Evolutionary conservation across 306 rosid species (phyloP), one percentile per base, ranked within the genome.

Genomic region (Hippophae tibetana): DNA sequence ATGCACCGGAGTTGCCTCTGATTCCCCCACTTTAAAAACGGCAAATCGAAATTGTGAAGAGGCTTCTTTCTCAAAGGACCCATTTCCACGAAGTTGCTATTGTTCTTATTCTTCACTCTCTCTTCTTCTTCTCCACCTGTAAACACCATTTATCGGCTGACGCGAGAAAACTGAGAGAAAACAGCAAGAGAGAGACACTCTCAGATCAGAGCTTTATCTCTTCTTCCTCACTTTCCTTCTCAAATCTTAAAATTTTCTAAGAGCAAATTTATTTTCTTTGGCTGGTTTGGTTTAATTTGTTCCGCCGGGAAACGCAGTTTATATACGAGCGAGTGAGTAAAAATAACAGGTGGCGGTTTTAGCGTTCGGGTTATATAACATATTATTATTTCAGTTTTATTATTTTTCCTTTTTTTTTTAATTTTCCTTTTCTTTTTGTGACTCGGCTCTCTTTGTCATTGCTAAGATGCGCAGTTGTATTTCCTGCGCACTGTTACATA

Each of bases 21-120:
- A 72, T n/a, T 84, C 73, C 95, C 97, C 97, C 97, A 90, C 80
- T 79, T 83, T 76, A 84, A 67, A 58, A 74, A 82, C 10, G 97
- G 87, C 65, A 87, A 58, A 67, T 70, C 70, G 90, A 90, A 90
- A 84, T 90, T 87, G 80, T 90, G 97, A 25, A 87, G 89, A 65
- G 81, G 80, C 78, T 81, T 90, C 61, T 85, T 69, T 78, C 94
- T 72, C 77, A 81, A 95, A 13, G 83, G 76, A 53, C 78, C 88
- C 76, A 72, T 78, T 47, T 82, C 97, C 97, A 82, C 78, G 65
- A 65, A 60, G 69, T 66, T 58, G 6, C 51, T 53, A 8, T 57
- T 56, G 68, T 57, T 42, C 46, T 31, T 41, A 57, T 42, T 52
- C 47, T 27, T 54, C 61, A 63, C 65, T 43, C 52, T 45, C 72